Conservation (phyloP, 1,284 basidiomycete species). For the Malassezia pachydermatis region DNA sequence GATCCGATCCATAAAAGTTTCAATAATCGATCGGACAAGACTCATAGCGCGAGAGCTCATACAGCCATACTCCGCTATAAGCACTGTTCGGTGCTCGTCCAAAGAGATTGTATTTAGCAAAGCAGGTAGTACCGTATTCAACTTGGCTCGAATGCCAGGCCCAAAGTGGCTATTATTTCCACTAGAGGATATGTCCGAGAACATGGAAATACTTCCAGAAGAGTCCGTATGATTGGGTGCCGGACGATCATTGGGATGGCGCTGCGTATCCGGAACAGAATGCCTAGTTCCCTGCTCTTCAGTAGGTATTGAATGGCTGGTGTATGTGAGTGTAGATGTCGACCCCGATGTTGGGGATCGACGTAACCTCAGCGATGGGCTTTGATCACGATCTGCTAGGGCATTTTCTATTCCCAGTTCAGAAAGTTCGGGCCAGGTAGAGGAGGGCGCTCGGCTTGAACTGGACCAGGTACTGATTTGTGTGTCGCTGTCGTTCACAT, state of each 20-base stretch:
- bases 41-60: constrained; percentile 44
- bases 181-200: constrained; percentile 1
- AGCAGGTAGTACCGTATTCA: constrained; percentile 34
- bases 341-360: too few species aligned
- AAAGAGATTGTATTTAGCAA: constrained; percentile 35
- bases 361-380: too few species aligned
- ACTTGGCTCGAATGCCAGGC: constrained; percentile 39
- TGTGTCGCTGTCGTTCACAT: too few species aligned
- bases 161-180: constrained; percentile 33
- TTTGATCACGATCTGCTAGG: not conserved
- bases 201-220: not conserved
- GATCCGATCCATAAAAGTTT: constrained; percentile 22
- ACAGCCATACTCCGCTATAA: constrained; percentile 49
- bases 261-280: too few species aligned
- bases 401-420: too few species aligned
- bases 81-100: constrained; percentile 23
- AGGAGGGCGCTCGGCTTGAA: not conserved
- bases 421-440: not conserved
- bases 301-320: too few species aligned
- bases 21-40: constrained; percentile 44
- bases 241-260: not conserved
- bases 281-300: too few species aligned
- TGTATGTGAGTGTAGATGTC: not conserved
- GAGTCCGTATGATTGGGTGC: not conserved
- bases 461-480: not conserved